Evolutionary conservation across 2,329 filamentous ascomycete species (phyloP), one percentile per base, ranked within the genome.

Genomic region (Cryphonectria naterciae): DNA sequence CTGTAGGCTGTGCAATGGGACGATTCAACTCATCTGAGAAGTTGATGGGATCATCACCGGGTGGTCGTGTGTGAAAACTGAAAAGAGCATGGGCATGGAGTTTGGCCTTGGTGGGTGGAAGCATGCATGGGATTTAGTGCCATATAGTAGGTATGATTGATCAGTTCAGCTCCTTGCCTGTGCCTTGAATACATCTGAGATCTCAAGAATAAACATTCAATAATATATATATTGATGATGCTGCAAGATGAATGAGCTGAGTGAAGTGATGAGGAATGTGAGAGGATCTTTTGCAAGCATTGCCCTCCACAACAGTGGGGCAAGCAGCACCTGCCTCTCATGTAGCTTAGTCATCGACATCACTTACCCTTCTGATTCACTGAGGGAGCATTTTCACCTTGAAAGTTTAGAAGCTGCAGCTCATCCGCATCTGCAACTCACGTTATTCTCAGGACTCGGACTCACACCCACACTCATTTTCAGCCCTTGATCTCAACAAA

Each of bases 391-490:
- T 39, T 39, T 61, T 61, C 58, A 61, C 58, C 10, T 39, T 61
- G 17, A 61, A 4, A 22, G 19, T 39, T n/a, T 17, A 39, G 17
- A 49, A 2, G 46, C 46, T n/a, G 35, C 32, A 61, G 32, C 32
- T 61, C 56, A 61, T 11, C 25, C 7, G 37, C 32, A 61, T 4
- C 56, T 3, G 15, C 17, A 35, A 61, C 17, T 61, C 58, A 39
- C 32, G 19, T 49, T 49, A n/a, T 22, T n/a, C 11, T 3, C 6
- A 39, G 32, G 35, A 15, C 58, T 13, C 4, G 6, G 19, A 49
- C 22, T 61, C 35, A 35, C 35, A 39, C 58, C 39, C 58, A 61
- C 58, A 11, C 58, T 61, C 58, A 61, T 61, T 61, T 61, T 22
- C 32, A 22, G 15, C 35, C 35, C 58, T n/a, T 17, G 13, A 58